Evolutionary conservation across 345 rosid species (phyloP), one percentile per base, ranked within the genome.

Genomic region (Gossypium longicalyx): DNA sequence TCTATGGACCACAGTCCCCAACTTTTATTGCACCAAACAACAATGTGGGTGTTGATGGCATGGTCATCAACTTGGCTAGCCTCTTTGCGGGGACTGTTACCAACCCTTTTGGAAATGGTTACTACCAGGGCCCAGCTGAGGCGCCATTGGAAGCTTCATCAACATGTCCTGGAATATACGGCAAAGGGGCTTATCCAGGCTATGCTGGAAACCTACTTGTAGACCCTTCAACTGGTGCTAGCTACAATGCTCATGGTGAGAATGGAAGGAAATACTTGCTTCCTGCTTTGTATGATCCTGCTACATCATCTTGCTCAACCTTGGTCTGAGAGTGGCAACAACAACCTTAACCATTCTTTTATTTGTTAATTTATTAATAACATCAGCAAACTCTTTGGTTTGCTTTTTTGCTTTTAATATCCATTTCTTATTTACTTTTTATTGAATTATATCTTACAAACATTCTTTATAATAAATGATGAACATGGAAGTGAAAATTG

Each of bases 131-230:
- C 3, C 82, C 85, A 3, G 78, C 77, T 13, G 91, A 80, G 16
- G 90, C 94, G 0, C 96, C 97, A 0, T 75, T 89, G 27, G 97
- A 92, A 75, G 96, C 89, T 54, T 92, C 91, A 3, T 84, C 96
- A 0, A 92, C 97, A 53, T 92, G 97, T 66, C 70, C 81, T 1
- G 97, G 97, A 4, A 77, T 86, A 13, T 90, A 85, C 38, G 97
- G 90, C 0, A 92, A 86, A 69, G 97, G 97, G 25, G 93, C 96
- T 27, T 92, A 89, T 78, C 96, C 97, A 25, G 97, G 97, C 4
- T 89, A 88, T 74, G 90, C 94, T 2, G 97, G 97, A 10, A 73
- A 83, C 77, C 68, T 92, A 65, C 75, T 85, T 51, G 82, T 83
- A 47, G 97, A 92, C 59, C 44, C 82, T 5, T 72, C 79, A 4